Percentiles rank a stretch among this genome's conserved stretches.
Conservation (phyloP, 176 grass and related monocot species). For the Carex pumila region DNA sequence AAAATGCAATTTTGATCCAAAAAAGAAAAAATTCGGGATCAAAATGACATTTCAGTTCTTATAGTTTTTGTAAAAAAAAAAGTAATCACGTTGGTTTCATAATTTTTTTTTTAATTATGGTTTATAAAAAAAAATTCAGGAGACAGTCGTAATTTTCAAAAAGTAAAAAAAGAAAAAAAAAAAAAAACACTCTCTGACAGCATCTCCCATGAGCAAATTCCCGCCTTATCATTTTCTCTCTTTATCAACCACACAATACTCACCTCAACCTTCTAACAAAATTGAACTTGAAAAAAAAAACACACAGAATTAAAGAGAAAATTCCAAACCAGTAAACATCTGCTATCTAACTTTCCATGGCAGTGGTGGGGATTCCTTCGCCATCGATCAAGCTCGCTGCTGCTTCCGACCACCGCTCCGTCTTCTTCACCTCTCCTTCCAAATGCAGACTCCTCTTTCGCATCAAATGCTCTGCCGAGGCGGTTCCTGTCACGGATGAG, state of each 20-base stretch:
- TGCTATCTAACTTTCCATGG: conserved; percentile 8
- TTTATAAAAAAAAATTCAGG: no score
- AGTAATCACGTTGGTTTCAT: no score
- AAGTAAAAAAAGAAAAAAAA: no score
- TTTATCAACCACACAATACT: conserved; percentile 1
- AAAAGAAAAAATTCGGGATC: no score
- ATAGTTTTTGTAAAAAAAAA: no score
- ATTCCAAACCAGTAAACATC: neutral
- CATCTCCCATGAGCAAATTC: neutral
- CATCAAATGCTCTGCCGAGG: conserved; percentile 28
- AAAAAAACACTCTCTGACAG: neutral
- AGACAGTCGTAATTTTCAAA: neutral
- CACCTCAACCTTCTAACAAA: neutral
- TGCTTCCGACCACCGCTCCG: neutral
- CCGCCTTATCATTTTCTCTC: conserved; percentile 23
- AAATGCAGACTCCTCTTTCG: conserved; percentile 5
- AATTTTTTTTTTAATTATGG: no score
- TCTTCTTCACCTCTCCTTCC: neutral
- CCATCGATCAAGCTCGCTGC: conserved; percentile 17
- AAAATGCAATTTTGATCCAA: no score
- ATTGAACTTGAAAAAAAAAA: neutral
- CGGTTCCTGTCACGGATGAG: conserved; percentile 14
- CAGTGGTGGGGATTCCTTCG: conserved; percentile 19
- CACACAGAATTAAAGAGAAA: neutral
- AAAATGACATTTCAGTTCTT: no score